Evolutionary conservation across 768 basidiomycete species (phyloP), one percentile per base, ranked within the genome.

Genomic region (Lyophyllum decastes): DNA sequence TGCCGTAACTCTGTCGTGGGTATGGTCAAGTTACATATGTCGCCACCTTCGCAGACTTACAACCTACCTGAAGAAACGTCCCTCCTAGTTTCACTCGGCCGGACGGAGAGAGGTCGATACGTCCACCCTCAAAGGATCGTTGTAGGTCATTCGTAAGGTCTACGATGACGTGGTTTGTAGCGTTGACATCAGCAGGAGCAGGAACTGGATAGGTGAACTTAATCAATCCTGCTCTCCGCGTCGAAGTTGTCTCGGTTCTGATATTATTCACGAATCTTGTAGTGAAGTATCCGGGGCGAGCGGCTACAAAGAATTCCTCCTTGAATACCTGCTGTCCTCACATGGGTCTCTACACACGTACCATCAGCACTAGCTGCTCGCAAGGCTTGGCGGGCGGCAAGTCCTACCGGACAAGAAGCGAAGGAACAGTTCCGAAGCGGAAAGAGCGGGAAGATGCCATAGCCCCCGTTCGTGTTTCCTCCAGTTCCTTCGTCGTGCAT

Each of bases 201-300:
- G n/a, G n/a, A n/a, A n/a, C 11, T 17, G 72, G 84, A 64, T 80
- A 87, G 5, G 83, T 85, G 65, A 86, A 87, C 0, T 82, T 78
- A 61, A 86, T 85, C 25, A 86, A 68, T 0, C 82, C 84, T 14
- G 84, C 79, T 43, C 84, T 78, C 27, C 86, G 77, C 2, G 84
- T 86, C 0, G 83, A 83, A 1, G 85, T 86, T 2, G 84, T 73
- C 64, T 87, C 85, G 52, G 82, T 76, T 59, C 79, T 72, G 33
- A 81, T 80, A 4, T 70, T 70, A 55, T 81, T 80, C 21, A 72
- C 66, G 49, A 82, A 80, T 0, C 75, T 78, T 4, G 78, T 76
- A 5, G 78, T 77, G 57, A 82, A 82, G 56, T 80, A 81, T 2
- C 81, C 81, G 2, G 81, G 80, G 9, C 64, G 65, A 6, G 80